Base-by-base conservation (phyloP, 2,329 filamentous ascomycete genomes). In the Pseudomassariella vexata region DNA sequence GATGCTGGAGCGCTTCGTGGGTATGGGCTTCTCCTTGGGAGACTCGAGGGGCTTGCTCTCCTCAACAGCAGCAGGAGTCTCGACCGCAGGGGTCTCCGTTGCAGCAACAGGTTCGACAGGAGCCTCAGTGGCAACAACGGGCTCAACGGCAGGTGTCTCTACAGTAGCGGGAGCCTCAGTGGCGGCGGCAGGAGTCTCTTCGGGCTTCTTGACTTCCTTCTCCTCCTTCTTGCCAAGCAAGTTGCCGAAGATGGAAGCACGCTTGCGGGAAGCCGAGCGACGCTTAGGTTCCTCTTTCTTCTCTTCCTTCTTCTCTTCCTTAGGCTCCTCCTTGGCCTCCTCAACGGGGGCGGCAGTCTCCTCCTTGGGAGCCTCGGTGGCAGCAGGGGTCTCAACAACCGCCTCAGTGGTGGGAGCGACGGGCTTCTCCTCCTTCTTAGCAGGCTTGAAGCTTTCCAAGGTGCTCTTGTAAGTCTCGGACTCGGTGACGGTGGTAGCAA, bases 381-480 rank as follows among this genome's bases (percentile, higher is more conserved):
- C 55, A 30, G 45, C 36, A 22, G 41, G 37, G 46, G 49, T 41
- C 41, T 61, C 59, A 40, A 62, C 65, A 19, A 57, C 48, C 12
- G 52, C 46, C 26, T 56, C 57, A 41, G 57, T 50, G 46, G 57
- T 55, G 46, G 63, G 60, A 20, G 47, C 56, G 36, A 51, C 53
- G 28, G 60, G 52, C 54, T 62, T 63, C 47, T 65, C 59, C 57
- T 71, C 66, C 56, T 65, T 62, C 45, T 58, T 57, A 32, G 48
- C 50, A 22, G 70, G 71, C 62, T 76, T 76, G 47, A 76, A 64
- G 54, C 80, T 82, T 66, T 88, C 83, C 14, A 92, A 64, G 45
- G 85, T 79, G 50, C 76, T 71, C 79, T 95, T 95, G 81, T 95
- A 98, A 38, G 77, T 76, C 63, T 95, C 88, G 50, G 79, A 82